Percentiles rank a stretch among this genome's conserved stretches.
These are phyloP conservation scores for Ceratobasidium sp. DNA, from an alignment of 1,284 basidiomycete species.

Conservation along the genomic window DNA sequence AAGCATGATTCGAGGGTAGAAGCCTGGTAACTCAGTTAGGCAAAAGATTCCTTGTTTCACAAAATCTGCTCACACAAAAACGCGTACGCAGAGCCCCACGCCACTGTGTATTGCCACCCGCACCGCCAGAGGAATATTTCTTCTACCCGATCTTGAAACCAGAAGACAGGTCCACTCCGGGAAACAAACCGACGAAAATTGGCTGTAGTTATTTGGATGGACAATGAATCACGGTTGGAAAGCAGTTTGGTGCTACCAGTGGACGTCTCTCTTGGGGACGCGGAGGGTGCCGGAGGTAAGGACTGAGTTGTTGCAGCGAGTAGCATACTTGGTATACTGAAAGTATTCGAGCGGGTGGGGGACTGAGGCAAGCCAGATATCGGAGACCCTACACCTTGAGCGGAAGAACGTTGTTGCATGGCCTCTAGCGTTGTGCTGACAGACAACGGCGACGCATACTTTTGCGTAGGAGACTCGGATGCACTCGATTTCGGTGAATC, in stretches of 20 bases:
- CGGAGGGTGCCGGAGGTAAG: conserved; percentile 32
- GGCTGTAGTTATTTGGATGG: conserved; percentile 75
- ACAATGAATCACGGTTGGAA: conserved; percentile 72
- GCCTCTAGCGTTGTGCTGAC: conserved; percentile 32
- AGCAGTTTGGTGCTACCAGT: conserved; percentile 55
- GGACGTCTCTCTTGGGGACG: conserved; percentile 30
- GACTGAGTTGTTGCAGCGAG: conserved; percentile 43
- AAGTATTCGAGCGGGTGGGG: conserved; percentile 27
- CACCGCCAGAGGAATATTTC: conserved; percentile 80
- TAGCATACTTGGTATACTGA: conserved; percentile 46
- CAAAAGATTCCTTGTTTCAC: neutral
- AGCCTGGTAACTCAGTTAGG: conserved; percentile 62
- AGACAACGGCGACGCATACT: conserved; percentile 19
- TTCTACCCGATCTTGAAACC: conserved; percentile 82
- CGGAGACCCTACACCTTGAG: conserved; percentile 24
- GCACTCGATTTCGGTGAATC: neutral
- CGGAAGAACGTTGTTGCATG: conserved; percentile 40
- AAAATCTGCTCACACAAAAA: conserved; percentile 74
- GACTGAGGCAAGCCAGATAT: conserved; percentile 24
- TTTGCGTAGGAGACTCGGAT: conserved; percentile 15
- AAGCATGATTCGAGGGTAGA: conserved; percentile 74
- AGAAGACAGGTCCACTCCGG: conserved; percentile 77
- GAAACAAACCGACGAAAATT: conserved; percentile 82
- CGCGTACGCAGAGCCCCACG: conserved; percentile 76
- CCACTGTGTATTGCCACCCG: conserved; percentile 73